A percentile compares a stretch with the other conserved stretches of the same genome.
Conservation (phyloP, 23 red algal genomes). For the Cyanidium caldarium region DNA sequence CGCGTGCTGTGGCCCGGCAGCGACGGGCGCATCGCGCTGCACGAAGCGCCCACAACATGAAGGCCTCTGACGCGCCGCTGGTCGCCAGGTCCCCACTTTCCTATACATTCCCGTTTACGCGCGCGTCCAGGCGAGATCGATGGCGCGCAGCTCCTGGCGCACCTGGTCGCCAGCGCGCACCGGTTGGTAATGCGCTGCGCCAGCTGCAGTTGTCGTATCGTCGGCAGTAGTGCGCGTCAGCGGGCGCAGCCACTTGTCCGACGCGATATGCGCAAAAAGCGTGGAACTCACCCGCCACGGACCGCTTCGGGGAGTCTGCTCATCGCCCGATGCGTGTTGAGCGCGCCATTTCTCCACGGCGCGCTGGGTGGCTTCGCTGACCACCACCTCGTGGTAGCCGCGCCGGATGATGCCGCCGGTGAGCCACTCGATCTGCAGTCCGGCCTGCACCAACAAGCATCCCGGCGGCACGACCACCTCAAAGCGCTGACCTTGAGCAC, state of each 20-base stretch:
- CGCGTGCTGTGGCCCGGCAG: neutral
- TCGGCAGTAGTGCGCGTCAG: conserved; percentile 13
- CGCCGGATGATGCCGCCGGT: conserved; percentile 54
- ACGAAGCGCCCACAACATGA: neutral
- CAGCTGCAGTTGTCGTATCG: neutral
- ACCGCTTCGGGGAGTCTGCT: too few relatives aligned
- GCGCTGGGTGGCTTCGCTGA: conserved; percentile 27
- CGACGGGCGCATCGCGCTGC: neutral
- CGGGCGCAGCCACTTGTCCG: conserved; percentile 41
- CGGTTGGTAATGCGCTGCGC: conserved; percentile 33
- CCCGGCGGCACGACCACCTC: conserved; percentile 49
- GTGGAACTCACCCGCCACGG: conserved; percentile 72
- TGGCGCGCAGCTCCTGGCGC: conserved; percentile 37
- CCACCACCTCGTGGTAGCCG: conserved; percentile 87
- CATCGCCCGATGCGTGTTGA: neutral
- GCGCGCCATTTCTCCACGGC: neutral
- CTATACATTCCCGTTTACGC: neutral
- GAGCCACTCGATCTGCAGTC: conserved; percentile 65
- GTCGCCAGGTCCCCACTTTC: neutral
- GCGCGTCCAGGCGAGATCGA: conserved; percentile 46
- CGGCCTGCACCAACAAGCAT: conserved; percentile 64
- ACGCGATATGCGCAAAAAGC: conserved; percentile 52
- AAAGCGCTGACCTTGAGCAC: conserved; percentile 38
- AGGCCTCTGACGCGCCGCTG: neutral
- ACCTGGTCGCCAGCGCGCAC: conserved; percentile 43